Percentiles rank a stretch among this genome's conserved stretches.
Evolutionary conservation across 306 rosid genomes (phyloP).

Genomic region (Castanea crenata): DNA sequence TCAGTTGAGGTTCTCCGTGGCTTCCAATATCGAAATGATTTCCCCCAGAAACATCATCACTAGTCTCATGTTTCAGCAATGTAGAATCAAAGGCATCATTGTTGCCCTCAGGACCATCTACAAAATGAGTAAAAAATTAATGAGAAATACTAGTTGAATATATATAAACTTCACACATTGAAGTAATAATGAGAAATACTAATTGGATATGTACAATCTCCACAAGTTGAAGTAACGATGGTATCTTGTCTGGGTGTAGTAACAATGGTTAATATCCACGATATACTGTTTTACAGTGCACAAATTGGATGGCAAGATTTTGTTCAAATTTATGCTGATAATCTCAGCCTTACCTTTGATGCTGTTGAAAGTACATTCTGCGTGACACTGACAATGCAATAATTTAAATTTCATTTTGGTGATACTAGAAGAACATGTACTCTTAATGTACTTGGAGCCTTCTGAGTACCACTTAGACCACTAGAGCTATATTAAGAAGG

Average conservation of each 20-base stretch:
- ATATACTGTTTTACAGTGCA: too few relatives aligned
- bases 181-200: neutral
- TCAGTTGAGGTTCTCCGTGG: slow-evolving; percentile 1
- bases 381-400: too few relatives aligned
- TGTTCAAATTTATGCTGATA: too few relatives aligned
- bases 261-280: too few relatives aligned
- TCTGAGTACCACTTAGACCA: neutral
- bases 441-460: too few relatives aligned
- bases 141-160: slow-evolving; percentile 6
- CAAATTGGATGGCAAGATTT: too few relatives aligned
- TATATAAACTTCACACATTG: neutral
- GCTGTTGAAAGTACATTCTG: too few relatives aligned
- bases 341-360: too few relatives aligned
- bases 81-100: neutral
- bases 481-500: neutral
- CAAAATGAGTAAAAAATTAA: slow-evolving; percentile 6
- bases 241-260: too few relatives aligned
- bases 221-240: neutral
- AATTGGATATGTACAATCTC: neutral
- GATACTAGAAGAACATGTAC: too few relatives aligned
- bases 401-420: too few relatives aligned
- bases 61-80: slow-evolving; percentile 28
- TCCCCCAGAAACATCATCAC: slow-evolving; percentile 21
- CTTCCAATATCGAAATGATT: neutral
- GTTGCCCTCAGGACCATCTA: slow-evolving; percentile 25